Conservation (phyloP, 2,329 filamentous ascomycete species). For the Xylaria sp. region DNA sequence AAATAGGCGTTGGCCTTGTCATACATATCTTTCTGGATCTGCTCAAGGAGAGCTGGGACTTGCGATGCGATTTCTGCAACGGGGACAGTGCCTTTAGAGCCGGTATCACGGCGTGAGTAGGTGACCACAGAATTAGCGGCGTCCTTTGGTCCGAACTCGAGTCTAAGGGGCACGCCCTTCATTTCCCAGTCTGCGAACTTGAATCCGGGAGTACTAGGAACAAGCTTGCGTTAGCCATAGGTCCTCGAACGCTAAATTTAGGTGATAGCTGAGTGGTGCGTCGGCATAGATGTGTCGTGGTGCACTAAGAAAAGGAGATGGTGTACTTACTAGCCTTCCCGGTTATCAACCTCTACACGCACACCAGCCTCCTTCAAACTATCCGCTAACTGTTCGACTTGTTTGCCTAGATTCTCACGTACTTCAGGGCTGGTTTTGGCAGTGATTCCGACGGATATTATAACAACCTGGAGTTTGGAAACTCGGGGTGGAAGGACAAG, state of each 20-base stretch:
- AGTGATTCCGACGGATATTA: conserved; percentile 93
- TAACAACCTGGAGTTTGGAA: conserved; percentile 83
- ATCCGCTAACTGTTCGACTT: conserved; percentile 76
- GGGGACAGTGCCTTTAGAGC: conserved; percentile 82
- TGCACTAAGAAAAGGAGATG: not conserved
- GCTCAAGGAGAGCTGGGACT: conserved; percentile 85
- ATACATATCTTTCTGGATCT: conserved; percentile 87
- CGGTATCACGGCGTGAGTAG: conserved; percentile 86
- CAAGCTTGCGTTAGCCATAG: conserved; percentile 24
- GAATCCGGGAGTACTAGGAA: conserved; percentile 78
- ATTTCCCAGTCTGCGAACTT: conserved; percentile 99
- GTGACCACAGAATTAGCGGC: conserved; percentile 86
- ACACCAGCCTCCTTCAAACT: conserved; percentile 78
- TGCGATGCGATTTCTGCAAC: conserved; percentile 78
- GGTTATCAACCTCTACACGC: conserved; percentile 82
- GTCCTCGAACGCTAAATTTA: not conserved
- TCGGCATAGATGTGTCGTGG: not conserved
- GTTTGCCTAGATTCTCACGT: conserved; percentile 77
- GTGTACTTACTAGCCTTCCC: conserved; percentile 76
- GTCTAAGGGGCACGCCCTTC: conserved; percentile 90
- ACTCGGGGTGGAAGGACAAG: conserved; percentile 93
- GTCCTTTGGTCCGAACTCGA: conserved; percentile 97
- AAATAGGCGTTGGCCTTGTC: conserved; percentile 81
- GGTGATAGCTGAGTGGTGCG: not conserved
- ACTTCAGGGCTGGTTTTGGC: conserved; percentile 87